Percentiles rank a stretch among this genome's conserved stretches.
Conservation (phyloP, 129 eudicot genomes). For the Oenanthe sinensis region DNA sequence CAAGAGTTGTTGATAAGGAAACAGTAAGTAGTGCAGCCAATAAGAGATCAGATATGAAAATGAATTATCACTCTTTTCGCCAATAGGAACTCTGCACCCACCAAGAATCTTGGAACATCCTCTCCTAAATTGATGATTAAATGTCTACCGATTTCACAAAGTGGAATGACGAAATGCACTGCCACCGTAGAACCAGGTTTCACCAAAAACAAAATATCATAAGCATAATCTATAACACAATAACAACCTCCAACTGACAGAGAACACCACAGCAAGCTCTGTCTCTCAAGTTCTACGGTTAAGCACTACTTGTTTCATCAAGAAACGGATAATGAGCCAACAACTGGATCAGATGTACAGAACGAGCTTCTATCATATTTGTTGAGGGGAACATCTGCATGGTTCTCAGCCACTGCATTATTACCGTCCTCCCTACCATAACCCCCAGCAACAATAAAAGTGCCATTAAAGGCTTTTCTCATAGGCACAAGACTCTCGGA, state of each 20-base stretch:
- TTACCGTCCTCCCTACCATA: conserved; percentile 33
- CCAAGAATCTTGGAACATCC: too few species aligned
- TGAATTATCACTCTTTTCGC: too few species aligned
- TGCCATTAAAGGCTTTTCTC: conserved; percentile 32
- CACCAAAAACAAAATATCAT: neutral
- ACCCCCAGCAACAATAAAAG: conserved; percentile 41
- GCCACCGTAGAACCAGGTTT: neutral
- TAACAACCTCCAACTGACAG: neutral
- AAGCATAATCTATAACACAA: neutral
- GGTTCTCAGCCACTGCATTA: neutral
- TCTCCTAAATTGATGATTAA: too few species aligned
- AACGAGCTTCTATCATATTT: conserved; percentile 13
- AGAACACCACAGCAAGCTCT: neutral
- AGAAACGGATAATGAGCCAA: conserved; percentile 14
- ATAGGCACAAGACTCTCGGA: conserved; percentile 18
- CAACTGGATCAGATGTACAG: conserved; percentile 9
- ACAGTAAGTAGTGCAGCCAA: too few species aligned
- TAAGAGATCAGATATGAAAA: too few species aligned
- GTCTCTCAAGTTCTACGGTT: neutral
- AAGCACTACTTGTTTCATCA: neutral
- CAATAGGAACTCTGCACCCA: too few species aligned
- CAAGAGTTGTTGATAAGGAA: too few species aligned
- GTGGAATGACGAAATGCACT: too few species aligned
- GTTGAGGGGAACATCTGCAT: conserved; percentile 9
- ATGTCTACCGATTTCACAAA: too few species aligned